Evolutionary conservation across 2,329 filamentous ascomycete species (phyloP), one percentile per base, ranked within the genome.

Genomic region (Geosmithia morbida): DNA sequence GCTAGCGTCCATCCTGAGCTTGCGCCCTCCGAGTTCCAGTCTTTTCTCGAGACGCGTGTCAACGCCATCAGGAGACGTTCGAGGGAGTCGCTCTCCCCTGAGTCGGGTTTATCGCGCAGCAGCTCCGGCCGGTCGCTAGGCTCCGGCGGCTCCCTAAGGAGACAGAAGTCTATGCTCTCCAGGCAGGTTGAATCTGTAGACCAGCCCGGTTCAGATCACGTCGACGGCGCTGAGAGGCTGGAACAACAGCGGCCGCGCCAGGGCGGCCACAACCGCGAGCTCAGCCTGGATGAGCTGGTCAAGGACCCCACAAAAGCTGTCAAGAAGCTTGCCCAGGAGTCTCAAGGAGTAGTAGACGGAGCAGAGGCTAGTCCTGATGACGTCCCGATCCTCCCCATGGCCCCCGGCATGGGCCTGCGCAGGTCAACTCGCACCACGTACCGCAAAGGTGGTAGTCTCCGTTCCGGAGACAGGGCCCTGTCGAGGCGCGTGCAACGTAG

Each of bases 81-180:
- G 1, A 83, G 83, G 20, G 87, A 82, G 54, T 82, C 72, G 39
- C 66, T 88, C 44, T 77, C 79, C 29, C 66, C 74, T 6, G 74
- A 83, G 8, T 55, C 54, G 52, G 66, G 75, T 46, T 49, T 67
- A 53, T 72, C 54, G 51, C 77, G 57, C 68, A 79, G 51, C 63
- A 73, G 64, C 64, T 76, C 65, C 60, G 76, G 76, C 17, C 77
- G 65, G 61, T 49, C 50, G 13, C 26, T 51, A 13, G 41, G 48
- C 2, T 13, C 39, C 13, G 44, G 43, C 6, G 77, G 77, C 16
- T 75, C 84, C 40, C 61, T 97, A 52, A 75, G 81, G 55, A 78
- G 92, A 56, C 95, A 94, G 65, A 95, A 92, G 65, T 97, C 90
- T 0, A 96, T 94, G 86, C 72, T 98, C 5, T 97, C 90, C 6